Evolutionary conservation across 768 basidiomycete species (phyloP).

Genomic region (Tremella mesenterica): DNA sequence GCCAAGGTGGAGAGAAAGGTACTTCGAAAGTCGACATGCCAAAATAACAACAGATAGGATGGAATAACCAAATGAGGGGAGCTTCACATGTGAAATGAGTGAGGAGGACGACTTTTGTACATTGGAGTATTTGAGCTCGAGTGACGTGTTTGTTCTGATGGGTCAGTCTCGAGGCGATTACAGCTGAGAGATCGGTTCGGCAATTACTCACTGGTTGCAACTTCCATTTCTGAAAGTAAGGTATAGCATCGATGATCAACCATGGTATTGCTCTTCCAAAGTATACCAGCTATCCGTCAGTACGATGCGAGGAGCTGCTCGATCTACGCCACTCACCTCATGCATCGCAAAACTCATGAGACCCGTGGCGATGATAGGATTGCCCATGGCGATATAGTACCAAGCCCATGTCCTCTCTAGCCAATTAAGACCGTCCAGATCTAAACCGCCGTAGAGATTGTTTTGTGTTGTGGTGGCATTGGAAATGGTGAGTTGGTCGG

Average conservation of each 20-base stretch:
- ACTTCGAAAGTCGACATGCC: conserved; percentile 91
- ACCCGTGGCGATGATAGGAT: conserved; percentile 86
- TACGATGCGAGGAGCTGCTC: not conserved
- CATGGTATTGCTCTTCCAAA: conserved; percentile 87
- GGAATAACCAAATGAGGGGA: conserved; percentile 83
- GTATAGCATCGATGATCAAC: conserved; percentile 89
- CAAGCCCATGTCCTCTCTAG: conserved; percentile 65
- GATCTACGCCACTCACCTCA: conserved; percentile 56
- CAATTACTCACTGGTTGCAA: conserved; percentile 58
- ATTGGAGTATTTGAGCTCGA: conserved; percentile 78
- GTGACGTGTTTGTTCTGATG: conserved; percentile 65
- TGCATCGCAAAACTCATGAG: conserved; percentile 86
- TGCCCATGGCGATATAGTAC: conserved; percentile 79
- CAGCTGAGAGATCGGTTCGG: not conserved
- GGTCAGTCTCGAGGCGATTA: no score
- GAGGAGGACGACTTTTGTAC: conserved; percentile 85
- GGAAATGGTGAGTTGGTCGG: conserved; percentile 48
- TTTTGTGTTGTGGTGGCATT: conserved; percentile 88
- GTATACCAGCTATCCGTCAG: conserved; percentile 65
- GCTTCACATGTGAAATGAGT: conserved; percentile 94
- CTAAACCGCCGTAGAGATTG: conserved; percentile 46
- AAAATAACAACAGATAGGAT: conserved; percentile 74
- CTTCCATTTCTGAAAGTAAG: conserved; percentile 91
- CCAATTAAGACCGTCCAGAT: conserved; percentile 34
- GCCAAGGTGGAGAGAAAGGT: conserved; percentile 67